Evolutionary conservation across 1,284 basidiomycete species (phyloP).

Genomic region (Puccinia novopanici): DNA sequence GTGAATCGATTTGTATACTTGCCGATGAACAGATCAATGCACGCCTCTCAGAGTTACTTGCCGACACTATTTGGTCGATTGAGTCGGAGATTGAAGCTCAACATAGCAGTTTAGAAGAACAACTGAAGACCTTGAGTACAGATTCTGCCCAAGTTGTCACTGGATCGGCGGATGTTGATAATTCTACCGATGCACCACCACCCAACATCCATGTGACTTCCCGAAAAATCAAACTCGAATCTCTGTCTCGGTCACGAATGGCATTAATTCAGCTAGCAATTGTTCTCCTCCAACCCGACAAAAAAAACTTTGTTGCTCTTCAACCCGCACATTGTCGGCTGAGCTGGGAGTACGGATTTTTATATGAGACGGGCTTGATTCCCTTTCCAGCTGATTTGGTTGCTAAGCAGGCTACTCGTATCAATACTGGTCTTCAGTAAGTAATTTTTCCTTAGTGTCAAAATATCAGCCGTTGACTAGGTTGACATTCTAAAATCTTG

Average conservation of each 20-base stretch:
- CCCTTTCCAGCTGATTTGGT: constrained; percentile 43
- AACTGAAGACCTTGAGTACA: constrained; percentile 18
- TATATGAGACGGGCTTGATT: constrained; percentile 40
- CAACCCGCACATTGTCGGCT: constrained; percentile 33
- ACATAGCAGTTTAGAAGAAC: constrained; percentile 26
- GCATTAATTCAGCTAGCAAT: constrained; percentile 41
- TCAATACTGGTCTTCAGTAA: constrained; percentile 43
- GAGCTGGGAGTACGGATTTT: constrained; percentile 48
- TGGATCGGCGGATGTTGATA: neutral
- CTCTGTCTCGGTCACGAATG: constrained; percentile 26
- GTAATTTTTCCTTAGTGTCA: constrained; percentile 7
- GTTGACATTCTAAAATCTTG: neutral
- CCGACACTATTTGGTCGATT: constrained; percentile 48
- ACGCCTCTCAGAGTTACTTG: constrained; percentile 37
- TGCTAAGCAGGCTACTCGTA: constrained; percentile 43
- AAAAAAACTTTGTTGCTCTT: constrained; percentile 17
- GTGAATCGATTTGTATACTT: constrained; percentile 9
- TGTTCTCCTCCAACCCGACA: constrained; percentile 10
- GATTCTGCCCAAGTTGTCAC: neutral
- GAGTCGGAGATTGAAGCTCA: constrained; percentile 34
- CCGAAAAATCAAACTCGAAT: neutral
- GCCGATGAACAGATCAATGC: constrained; percentile 23
- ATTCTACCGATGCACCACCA: neutral
- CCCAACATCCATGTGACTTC: neutral
- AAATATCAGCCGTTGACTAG: neutral